Evolutionary conservation across 164 flowering plant species (phyloP).

Genomic region (Aristolochia contorta): DNA sequence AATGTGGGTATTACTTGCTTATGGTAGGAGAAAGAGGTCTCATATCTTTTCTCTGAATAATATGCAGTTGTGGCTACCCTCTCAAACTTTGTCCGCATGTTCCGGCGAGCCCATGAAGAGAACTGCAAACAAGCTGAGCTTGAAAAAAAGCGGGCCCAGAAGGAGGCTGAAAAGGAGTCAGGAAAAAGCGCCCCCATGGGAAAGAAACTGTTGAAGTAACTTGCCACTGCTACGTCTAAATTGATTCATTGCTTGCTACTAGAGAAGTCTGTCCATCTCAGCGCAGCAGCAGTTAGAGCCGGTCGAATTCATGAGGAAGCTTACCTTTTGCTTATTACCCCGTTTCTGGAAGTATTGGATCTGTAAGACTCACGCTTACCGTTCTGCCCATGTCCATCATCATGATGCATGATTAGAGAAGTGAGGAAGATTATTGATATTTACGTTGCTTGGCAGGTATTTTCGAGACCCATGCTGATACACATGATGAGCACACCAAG

Average conservation of each 20-base stretch:
- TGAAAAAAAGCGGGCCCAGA: constrained; percentile 86
- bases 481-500: constrained; percentile 9
- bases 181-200: constrained; percentile 15
- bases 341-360: background rate
- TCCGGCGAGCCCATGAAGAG: constrained; percentile 83
- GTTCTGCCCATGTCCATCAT: too few relatives aligned
- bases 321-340: background rate
- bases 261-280: too few relatives aligned
- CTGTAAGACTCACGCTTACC: background rate
- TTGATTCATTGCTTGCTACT: background rate
- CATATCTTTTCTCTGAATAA: background rate
- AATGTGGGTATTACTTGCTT: too few relatives aligned
- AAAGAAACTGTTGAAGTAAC: constrained; percentile 33
- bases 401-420: background rate
- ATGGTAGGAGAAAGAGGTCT: too few relatives aligned
- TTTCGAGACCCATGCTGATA: constrained; percentile 23
- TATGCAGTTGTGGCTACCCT: constrained; percentile 81
- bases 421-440: background rate
- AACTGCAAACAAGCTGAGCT: constrained; percentile 78
- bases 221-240: background rate
- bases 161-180: constrained; percentile 33
- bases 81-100: constrained; percentile 71
- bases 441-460: background rate
- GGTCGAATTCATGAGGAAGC: background rate
- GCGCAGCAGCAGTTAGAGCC: too few relatives aligned